Percentiles rank a stretch among this genome's conserved stretches.
These are phyloP conservation scores for Fusarium brevicatenulatum DNA, from an alignment of 2,329 filamentous ascomycete genomes.

Conservation along the genomic window DNA sequence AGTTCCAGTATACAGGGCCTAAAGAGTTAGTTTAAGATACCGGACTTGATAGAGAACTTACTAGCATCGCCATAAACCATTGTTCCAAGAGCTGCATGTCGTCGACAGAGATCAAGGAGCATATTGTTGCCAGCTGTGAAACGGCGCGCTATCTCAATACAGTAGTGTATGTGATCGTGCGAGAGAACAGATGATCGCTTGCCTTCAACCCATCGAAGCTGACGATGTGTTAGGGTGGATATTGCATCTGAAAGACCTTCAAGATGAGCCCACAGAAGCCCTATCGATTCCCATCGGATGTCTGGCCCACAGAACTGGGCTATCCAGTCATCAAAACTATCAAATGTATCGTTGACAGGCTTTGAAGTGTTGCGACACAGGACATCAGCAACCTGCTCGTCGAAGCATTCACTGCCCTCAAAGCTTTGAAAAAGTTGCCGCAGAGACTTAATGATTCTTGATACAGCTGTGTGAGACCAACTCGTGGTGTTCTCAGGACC, in stretches of 20 bases:
- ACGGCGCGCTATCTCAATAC: conserved; percentile 46
- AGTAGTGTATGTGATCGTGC: conserved; percentile 41
- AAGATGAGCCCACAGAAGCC: conserved; percentile 49
- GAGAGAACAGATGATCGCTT: neutral
- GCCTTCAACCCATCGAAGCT: conserved; percentile 17
- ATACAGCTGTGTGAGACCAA: conserved; percentile 49
- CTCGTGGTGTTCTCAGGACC: conserved; percentile 32
- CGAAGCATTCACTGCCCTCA: conserved; percentile 38
- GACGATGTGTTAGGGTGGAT: conserved; percentile 7
- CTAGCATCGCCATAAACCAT: conserved; percentile 54
- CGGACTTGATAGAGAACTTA: conserved; percentile 36
- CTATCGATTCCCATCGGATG: conserved; percentile 57
- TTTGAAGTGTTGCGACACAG: conserved; percentile 53
- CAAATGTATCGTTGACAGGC: conserved; percentile 50
- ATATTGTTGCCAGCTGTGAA: conserved; percentile 49
- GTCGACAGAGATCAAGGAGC: conserved; percentile 51
- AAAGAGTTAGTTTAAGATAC: neutral
- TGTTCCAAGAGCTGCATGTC: conserved; percentile 50
- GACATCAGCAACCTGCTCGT: conserved; percentile 51
- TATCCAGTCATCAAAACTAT: conserved; percentile 50
- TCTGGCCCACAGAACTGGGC: conserved; percentile 52
- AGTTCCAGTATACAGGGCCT: conserved; percentile 52
- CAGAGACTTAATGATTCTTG: conserved; percentile 48
- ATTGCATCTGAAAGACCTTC: conserved; percentile 29
- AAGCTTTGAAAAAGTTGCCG: conserved; percentile 47